Evolutionary conservation across 2,329 filamentous ascomycete genomes (phyloP).

Genomic region (Helotiales sp.): DNA sequence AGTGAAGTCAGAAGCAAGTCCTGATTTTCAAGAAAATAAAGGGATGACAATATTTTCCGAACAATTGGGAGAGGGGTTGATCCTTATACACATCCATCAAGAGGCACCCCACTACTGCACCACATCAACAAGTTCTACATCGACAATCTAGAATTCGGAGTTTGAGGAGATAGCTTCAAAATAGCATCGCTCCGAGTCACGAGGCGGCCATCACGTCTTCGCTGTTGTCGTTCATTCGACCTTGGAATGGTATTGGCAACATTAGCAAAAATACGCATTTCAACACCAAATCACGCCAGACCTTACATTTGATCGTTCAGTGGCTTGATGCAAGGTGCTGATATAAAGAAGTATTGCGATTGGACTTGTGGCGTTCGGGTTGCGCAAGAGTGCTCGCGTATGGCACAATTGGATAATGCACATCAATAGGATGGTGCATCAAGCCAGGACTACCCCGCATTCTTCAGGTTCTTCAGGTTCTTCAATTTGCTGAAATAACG

Average conservation of each 20-base stretch:
- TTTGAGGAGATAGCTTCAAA: neutral
- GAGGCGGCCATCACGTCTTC: neutral
- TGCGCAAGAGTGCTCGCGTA: slow-evolving; percentile 1
- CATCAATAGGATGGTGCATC: neutral
- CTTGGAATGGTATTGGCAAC: neutral
- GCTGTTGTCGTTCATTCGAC: neutral
- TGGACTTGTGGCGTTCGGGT: neutral
- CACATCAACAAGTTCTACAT: too few species aligned
- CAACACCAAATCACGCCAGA: neutral
- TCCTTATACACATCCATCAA: neutral
- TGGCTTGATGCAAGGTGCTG: neutral
- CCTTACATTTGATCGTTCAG: too few species aligned
- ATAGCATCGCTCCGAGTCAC: neutral
- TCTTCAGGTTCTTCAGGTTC: too few species aligned
- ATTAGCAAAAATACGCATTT: neutral
- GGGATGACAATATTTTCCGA: too few species aligned
- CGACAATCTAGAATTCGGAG: neutral
- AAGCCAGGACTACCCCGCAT: neutral
- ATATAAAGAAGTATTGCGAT: neutral
- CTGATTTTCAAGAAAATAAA: too few species aligned
- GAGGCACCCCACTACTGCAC: too few species aligned
- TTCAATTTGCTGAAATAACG: too few species aligned
- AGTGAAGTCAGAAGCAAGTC: too few species aligned
- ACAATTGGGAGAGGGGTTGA: neutral
- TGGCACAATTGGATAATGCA: neutral